Conservation (phyloP, 23 red algal genomes). For the Rhodosorus marinus region DNA sequence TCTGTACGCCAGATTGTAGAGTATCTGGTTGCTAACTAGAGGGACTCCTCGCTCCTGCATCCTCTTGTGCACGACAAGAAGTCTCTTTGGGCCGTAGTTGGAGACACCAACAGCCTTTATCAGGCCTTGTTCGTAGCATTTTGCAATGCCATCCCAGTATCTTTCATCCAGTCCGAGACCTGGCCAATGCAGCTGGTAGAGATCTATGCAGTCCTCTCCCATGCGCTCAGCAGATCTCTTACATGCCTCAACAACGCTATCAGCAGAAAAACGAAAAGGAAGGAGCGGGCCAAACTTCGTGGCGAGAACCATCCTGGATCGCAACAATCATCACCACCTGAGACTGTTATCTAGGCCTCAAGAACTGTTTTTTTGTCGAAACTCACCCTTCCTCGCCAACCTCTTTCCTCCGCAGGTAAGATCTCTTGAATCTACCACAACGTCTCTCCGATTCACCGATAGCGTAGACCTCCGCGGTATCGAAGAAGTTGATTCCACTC, state of each 20-base stretch:
- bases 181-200: conserved; percentile 11
- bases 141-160: conserved; percentile 14
- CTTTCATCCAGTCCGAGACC: background rate
- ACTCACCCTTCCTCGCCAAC: conserved; percentile 5
- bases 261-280: conserved; percentile 4
- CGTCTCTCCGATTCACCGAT: background rate
- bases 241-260: conserved; percentile 16
- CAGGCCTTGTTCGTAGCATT: conserved; percentile 8
- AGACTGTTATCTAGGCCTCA: too few relatives aligned
- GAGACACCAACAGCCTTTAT: conserved; percentile 15
- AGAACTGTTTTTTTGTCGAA: too few relatives aligned
- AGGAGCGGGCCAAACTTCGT: too few relatives aligned
- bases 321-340: too few relatives aligned
- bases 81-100: conserved; percentile 3
- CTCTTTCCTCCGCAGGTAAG: background rate
- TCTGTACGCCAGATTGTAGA: conserved; percentile 14
- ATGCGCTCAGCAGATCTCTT: conserved; percentile 3
- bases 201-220: background rate
- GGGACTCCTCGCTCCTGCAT: conserved; percentile 1
- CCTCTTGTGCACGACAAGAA: background rate
- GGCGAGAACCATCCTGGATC: too few relatives aligned
- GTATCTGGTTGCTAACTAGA: conserved; percentile 17
- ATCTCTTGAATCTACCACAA: background rate
- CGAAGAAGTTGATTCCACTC: conserved; percentile 7
- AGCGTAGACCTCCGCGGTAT: conserved; percentile 20